Evolutionary conservation across 495 filamentous ascomycete species (phyloP), one percentile per base, ranked within the genome.

Genomic region (Thermochaetoides thermophila): DNA sequence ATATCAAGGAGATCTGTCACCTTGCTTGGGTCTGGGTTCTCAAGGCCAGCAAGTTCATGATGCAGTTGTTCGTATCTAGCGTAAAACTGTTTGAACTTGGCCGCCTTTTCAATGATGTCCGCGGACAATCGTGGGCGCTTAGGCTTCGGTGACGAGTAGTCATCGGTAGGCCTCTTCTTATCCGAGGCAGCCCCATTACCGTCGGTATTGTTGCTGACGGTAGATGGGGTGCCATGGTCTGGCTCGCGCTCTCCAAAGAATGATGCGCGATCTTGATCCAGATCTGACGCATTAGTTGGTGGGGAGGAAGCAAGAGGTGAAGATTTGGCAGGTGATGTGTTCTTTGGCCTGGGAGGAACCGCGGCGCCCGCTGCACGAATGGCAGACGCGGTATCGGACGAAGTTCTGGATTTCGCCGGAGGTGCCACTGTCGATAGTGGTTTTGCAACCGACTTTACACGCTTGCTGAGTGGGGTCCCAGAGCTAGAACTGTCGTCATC

Each of bases 301-400:
- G 78, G 78, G n/a, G 79, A 83, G 3, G 75, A 73, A 16, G 73
- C 76, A 23, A 83, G 64, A 3, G 78, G 77, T 4, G 80, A 83
- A 0, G 78, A 80, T 42, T 84, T 86, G 36, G 68, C 63, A 1
- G 76, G 74, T 3, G 76, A 79, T 6, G 52, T 63, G 37, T 57
- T 62, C 58, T 66, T 68, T 39, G 44, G 52, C 42, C 57, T 61
- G 38, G 38, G 37, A 11, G 35, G 14, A 0, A 47, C 47, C 1
- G 42, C 40, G 6, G 4, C 55, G 61, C 20, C 32, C 37, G 7
- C 53, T 53, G 3, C 40, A 50, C 20, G 21, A 24, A 24, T 6
- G 21, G 21, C 6, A 24, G 21, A 6, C 11, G 21, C 66, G n/a
- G 60, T 59, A 22, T 68, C 61, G 0, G 63, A 66, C 19, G 29